These are phyloP conservation scores for Clonostachys rosea DNA, from an alignment of 2,329 filamentous ascomycete genomes.

Conservation along the genomic window DNA sequence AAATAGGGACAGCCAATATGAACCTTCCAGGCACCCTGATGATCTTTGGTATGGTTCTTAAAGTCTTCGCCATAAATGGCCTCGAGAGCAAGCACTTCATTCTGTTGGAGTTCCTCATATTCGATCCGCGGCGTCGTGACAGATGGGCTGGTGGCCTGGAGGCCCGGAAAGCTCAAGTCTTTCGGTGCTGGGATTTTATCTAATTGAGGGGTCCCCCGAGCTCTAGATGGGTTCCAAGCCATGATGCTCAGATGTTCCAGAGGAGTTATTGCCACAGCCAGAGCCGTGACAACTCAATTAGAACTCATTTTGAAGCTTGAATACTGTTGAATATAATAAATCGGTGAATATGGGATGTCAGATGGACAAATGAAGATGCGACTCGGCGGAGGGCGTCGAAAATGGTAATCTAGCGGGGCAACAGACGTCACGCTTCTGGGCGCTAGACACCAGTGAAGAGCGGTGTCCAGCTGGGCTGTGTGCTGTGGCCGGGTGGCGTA, in stretches of 20 bases:
- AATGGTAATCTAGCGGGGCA: no score
- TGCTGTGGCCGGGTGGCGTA: not conserved
- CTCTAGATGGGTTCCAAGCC: slow-evolving; percentile 43
- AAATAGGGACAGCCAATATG: no score
- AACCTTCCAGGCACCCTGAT: slow-evolving; percentile 75
- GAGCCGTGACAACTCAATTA: slow-evolving; percentile 45
- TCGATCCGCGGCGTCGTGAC: slow-evolving; percentile 42
- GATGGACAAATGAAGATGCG: not conserved
- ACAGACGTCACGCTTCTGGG: no score
- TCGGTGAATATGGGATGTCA: not conserved
- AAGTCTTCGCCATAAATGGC: slow-evolving; percentile 92
- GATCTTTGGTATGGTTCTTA: slow-evolving; percentile 61
- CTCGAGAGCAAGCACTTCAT: slow-evolving; percentile 80
- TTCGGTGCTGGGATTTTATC: slow-evolving; percentile 29
- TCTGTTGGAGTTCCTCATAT: slow-evolving; percentile 80
- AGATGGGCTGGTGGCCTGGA: slow-evolving; percentile 36
- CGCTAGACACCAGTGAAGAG: no score
- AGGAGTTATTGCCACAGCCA: slow-evolving; percentile 42
- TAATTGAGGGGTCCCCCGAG: slow-evolving; percentile 42
- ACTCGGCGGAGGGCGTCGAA: no score
- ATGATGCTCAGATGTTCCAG: slow-evolving; percentile 31
- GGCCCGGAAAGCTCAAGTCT: slow-evolving; percentile 47
- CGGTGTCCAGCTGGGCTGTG: not conserved
- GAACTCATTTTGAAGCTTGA: slow-evolving; percentile 32
- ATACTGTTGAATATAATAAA: not conserved